Evolutionary conservation across 768 basidiomycete genomes (phyloP).

Genomic region (Mycena sanguinolenta): DNA sequence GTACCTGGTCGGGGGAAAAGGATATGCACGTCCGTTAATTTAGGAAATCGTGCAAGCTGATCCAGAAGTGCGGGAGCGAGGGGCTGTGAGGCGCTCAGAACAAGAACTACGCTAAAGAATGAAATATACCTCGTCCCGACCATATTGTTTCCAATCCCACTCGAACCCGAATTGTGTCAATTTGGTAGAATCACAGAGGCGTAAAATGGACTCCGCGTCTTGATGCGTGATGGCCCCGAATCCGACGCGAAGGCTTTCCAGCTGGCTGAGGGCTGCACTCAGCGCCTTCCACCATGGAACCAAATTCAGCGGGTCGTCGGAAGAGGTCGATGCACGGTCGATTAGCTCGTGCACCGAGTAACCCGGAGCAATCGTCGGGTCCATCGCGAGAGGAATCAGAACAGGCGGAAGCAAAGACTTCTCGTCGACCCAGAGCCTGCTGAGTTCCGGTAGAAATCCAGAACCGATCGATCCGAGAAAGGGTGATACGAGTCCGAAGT

Average conservation of each 20-base stretch:
- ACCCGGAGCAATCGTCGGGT: no score
- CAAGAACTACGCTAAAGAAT: no score
- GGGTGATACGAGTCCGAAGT: conserved; percentile 36
- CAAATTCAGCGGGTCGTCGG: no score
- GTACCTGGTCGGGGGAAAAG: conserved; percentile 25
- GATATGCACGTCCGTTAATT: conserved; percentile 21
- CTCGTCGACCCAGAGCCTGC: conserved; percentile 40
- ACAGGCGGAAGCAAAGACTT: not conserved
- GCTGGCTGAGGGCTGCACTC: not conserved
- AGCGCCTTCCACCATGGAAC: not conserved
- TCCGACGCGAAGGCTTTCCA: conserved; percentile 22
- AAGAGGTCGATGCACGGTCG: not conserved
- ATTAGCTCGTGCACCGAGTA: not conserved
- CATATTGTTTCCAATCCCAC: conserved; percentile 25
- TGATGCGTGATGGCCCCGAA: conserved; percentile 13
- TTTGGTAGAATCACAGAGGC: conserved; percentile 2
- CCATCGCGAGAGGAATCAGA: no score
- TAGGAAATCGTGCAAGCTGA: conserved; percentile 7
- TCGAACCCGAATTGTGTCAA: conserved; percentile 27
- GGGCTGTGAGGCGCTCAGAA: no score
- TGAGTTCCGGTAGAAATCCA: conserved; percentile 33
- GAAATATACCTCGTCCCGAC: conserved; percentile 7
- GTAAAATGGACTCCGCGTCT: not conserved
- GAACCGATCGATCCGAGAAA: conserved; percentile 10
- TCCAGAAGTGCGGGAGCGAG: not conserved